Conservation (phyloP, 768 basidiomycete genomes). For the Dentipellis sp. region DNA sequence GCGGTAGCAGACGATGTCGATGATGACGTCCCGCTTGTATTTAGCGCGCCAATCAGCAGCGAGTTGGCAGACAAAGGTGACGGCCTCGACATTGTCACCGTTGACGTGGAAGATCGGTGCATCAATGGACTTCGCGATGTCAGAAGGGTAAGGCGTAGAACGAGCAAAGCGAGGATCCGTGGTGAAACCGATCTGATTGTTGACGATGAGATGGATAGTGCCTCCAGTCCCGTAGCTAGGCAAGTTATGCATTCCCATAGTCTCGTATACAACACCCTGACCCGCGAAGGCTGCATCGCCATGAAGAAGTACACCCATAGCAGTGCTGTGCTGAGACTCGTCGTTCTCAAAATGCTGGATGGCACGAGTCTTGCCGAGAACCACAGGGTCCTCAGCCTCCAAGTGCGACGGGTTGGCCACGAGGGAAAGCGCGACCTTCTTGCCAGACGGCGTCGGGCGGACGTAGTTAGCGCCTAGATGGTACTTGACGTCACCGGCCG, state of each 20-base stretch:
- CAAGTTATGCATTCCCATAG: conserved; percentile 95
- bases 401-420: conserved; percentile 99
- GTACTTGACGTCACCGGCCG: conserved; percentile 98
- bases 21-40: conserved; percentile 97
- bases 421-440: conserved; percentile 93
- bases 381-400: conserved; percentile 95
- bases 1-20: conserved; percentile 98
- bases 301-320: conserved; percentile 93
- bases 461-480: conserved; percentile 99
- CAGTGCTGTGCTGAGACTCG: conserved; percentile 67
- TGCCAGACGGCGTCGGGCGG: conserved; percentile 94
- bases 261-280: conserved; percentile 98
- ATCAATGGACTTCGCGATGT: conserved; percentile 97
- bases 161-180: conserved; percentile 97
- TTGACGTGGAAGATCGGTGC: conserved; percentile 99
- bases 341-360: conserved; percentile 94
- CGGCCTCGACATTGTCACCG: conserved; percentile 96
- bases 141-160: conserved; percentile 96
- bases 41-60: conserved; percentile 97
- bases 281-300: conserved; percentile 99
- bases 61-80: conserved; percentile 96
- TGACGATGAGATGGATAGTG: conserved; percentile 96
- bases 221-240: conserved; percentile 96
- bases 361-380: conserved; percentile 97
- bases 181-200: conserved; percentile 99